Evolutionary conservation across 192 early-diverging fungal genomes (phyloP), one percentile per base, ranked within the genome.

Genomic region (Backusella circina): DNA sequence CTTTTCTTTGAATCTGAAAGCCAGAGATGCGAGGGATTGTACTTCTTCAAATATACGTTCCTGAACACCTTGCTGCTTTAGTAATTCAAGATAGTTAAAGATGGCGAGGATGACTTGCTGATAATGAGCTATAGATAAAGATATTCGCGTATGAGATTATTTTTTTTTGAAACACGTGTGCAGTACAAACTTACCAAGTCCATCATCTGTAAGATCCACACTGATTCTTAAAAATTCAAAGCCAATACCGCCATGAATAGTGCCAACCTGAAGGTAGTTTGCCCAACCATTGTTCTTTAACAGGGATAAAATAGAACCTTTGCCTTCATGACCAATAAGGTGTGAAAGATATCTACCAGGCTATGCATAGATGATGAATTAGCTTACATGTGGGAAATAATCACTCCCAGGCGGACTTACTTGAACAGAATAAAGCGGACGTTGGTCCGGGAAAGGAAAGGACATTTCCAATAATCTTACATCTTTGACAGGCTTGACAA

Each of bases 251-350:
- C 66, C 65, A 65, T 85, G 83, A 9, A 82, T 84, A 2, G 82
- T 78, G 16, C 93, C 91, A 0, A 91, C 93, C 10, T 86, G 85
- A 38, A 96, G 82, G 21, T 85, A 86, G 36, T 92, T 89, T 1
- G 94, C 95, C 97, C 97, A 99, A 1, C 96, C 94, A 75, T 92
- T 90, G 72, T 91, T 87, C 77, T 97, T 98, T 33, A 99, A 83
- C 33, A 90, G 77, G 2, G 93, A 93, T 30, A 97, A 81, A 36
- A 98, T 82, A 13, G 96, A 97, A 8, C 97, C 97, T 44, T 85
- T 83, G 28, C 92, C 92, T 82, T 98, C 96, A 81, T 97, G 95
- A 1, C 96, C 96, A 77, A 99, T 90, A 54, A 98, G 87, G 77
- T 96, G 95, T 12, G 92, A 90, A 36, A 94, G 72, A 79, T 98